phyloP scores from a whole-genome alignment of 768 basidiomycete species.

The Leucosporidium creatinivorum region DNA sequence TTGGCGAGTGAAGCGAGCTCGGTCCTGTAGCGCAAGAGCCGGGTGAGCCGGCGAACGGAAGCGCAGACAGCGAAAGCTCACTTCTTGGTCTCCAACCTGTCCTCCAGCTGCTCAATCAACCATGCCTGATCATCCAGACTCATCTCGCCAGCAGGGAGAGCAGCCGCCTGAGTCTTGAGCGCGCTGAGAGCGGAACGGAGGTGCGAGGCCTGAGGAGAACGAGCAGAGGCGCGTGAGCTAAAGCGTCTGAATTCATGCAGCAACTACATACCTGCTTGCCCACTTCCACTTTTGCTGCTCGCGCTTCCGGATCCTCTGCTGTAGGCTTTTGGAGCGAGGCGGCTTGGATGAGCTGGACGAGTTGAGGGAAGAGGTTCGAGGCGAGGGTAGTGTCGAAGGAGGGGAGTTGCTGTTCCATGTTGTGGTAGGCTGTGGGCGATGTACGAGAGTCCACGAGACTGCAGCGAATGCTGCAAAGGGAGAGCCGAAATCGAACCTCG shows the following conservation, averaged over 20 bases:
- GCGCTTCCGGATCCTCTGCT: background rate
- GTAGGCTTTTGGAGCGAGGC: background rate
- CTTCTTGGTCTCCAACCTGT: background rate
- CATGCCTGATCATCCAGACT: background rate
- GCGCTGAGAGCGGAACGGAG: background rate
- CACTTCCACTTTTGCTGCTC: background rate
- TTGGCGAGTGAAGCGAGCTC: background rate
- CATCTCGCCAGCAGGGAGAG: background rate
- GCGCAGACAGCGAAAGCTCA: background rate
- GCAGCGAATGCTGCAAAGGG: too few relatives aligned
- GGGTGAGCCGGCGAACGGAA: background rate
- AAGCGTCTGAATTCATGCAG: background rate
- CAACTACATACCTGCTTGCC: background rate
- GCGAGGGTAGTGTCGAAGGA: background rate
- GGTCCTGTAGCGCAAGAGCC: background rate
- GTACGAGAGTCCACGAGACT: too few relatives aligned
- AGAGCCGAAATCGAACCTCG: too few relatives aligned
- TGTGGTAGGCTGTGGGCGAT: too few relatives aligned
- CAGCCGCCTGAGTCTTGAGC: background rate
- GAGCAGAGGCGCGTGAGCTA: background rate
- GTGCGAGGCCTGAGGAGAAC: background rate
- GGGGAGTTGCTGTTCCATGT: background rate
- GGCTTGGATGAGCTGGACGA: background rate
- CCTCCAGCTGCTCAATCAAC: background rate
- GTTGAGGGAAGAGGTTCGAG: background rate